Base-by-base conservation (phyloP, 805 yeast genomes). In the Kazachstania martiniae region DNA sequence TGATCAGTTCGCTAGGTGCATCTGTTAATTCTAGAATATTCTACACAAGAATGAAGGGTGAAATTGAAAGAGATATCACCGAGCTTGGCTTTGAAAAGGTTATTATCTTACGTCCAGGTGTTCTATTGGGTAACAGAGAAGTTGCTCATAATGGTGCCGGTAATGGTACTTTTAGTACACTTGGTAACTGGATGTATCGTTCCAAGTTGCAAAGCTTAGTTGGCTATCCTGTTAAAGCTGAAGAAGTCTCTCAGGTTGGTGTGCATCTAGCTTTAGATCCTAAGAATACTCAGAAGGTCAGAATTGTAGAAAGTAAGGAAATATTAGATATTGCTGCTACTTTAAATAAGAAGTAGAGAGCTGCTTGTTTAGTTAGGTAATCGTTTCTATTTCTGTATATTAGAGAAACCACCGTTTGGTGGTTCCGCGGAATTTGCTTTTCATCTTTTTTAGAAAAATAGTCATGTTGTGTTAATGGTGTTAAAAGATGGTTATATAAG, bases 101-200 rank as follows among this genome's bases (percentile, higher is more conserved):
- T 1, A 69, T 84, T 32, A 78, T 86, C 39, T 54, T 86, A 35
- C 68, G 83, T 47, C 95, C 95, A 0, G 95, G 95, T 10, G 53
- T 63, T 1, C 59, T 85, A 23, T 44, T 82, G 5, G 94, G 94
- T 4, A 68, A 70, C 18, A 63, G 94, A 46, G n/a, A 14, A 2
- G 32, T 17, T 9, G 34, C 39, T 6, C 37, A 55, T 2, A 67
- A 63, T 33, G 72, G 70, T 1, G 42, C 58, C 4, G 50, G 50
- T 4, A 65, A 60, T 34, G 47, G 39, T 10, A 3, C 58, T 2
- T 51, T 50, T 10, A 57, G 50, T 10, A 53, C 42, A 3, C 13
- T 71, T 12, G 65, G 65, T 28, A 29, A 39, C 3, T 35, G 41
- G 29, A 14, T 58, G 8, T 59, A 63, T 38, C 54, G 60, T 28